Conservation (phyloP, 2,329 filamentous ascomycete species). For the Thelonectria discophora region DNA sequence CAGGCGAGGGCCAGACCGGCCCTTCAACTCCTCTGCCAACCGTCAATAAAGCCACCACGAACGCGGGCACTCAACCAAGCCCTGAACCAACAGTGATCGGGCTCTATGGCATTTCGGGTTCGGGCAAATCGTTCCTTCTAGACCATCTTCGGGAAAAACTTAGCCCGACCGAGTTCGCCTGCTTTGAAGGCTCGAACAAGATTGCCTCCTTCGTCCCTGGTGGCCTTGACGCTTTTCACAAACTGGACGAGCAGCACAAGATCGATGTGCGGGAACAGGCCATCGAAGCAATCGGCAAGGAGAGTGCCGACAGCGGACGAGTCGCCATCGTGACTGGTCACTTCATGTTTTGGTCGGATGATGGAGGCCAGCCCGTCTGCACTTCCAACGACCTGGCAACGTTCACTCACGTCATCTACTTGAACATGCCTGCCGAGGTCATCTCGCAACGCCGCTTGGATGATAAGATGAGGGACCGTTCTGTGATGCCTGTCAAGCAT, state of each 20-base stretch:
- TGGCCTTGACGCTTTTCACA: constrained; percentile 59
- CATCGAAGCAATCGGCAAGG: constrained; percentile 54
- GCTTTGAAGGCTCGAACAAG: constrained; percentile 62
- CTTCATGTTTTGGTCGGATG: constrained; percentile 61
- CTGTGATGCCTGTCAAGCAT: constrained; percentile 45
- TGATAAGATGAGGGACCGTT: constrained; percentile 51
- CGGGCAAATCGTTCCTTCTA: constrained; percentile 61
- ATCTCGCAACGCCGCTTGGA: constrained; percentile 49
- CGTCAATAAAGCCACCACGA: too few species aligned
- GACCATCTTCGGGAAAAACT: constrained; percentile 50
- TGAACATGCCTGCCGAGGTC: constrained; percentile 51
- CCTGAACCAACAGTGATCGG: constrained; percentile 57
- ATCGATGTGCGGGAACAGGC: constrained; percentile 52
- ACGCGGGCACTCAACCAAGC: neutral
- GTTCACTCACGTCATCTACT: constrained; percentile 68
- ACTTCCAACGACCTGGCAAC: constrained; percentile 56
- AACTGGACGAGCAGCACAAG: constrained; percentile 49
- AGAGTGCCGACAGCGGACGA: constrained; percentile 47
- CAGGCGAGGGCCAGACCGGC: too few species aligned
- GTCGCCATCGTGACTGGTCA: constrained; percentile 63
- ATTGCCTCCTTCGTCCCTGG: constrained; percentile 55
- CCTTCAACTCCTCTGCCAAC: too few species aligned
- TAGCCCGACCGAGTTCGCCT: constrained; percentile 48
- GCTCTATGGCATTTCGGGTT: constrained; percentile 63
- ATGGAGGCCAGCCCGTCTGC: constrained; percentile 47